Evolutionary conservation across 208 protist species (phyloP), one percentile per base, ranked within the genome.

Genomic region (Zelonia costaricensis): DNA sequence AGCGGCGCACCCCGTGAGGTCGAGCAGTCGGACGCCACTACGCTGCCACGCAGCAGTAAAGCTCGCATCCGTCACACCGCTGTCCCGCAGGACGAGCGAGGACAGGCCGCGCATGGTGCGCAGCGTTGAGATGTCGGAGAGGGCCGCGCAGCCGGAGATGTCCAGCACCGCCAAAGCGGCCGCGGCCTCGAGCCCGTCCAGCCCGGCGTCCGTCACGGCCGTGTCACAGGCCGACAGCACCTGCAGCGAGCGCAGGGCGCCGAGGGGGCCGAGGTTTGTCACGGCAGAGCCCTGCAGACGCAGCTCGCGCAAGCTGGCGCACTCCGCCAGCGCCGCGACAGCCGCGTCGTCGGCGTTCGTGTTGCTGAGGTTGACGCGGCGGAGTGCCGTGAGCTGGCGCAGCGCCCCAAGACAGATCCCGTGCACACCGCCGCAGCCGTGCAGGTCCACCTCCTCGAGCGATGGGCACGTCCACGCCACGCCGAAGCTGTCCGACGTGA

Each of bases 291-390:
- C 62, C 31, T 46, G 62, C 4, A 83, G 42, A 30, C 61, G 59
- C 18, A 83, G 52, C 33, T 71, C 60, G 48, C 77, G 65, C 25
- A 83, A 33, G 0, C 53, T 68, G 9, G 6, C 7, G 49, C 71
- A 83, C 22, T 59, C 58, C 9, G 56, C 71, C 46, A 83, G 57
- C 18, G 54, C 66, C 30, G 44, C 58, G 3, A 83, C 48, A n/a
- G 62, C 68, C 54, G 27, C 64, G 49, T 83, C 62, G n/a, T 60
- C 56, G 20, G 78, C 25, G 31, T 31, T 59, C 3, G 71, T 54
- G 46, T 69, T 39, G 27, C 62, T 63, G 10, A 77, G 64, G 52
- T 78, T 46, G 27, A 83, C 49, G 38, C 60, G 62, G 18, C 71
- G 62, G 16, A 68, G 51, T 18, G 49, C 51, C 33, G n/a, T 16